Evolutionary conservation across 202 grass and related monocot genomes (phyloP).

Genomic region (Musa balbisiana): DNA sequence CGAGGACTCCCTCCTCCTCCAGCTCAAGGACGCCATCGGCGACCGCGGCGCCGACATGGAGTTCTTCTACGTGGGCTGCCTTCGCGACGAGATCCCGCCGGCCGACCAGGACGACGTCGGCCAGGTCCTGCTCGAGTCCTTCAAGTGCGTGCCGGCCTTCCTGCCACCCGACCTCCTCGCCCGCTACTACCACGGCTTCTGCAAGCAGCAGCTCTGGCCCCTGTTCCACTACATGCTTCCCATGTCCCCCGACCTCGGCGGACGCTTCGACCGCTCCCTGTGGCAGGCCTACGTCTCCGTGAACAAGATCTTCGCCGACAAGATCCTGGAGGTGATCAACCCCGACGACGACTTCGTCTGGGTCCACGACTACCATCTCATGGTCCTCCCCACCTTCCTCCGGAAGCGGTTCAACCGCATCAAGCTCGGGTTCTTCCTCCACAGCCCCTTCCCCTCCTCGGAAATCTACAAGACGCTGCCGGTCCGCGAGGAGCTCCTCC

Average conservation of each 20-base stretch:
- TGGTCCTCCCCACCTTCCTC: constrained; percentile 87
- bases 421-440: constrained; percentile 85
- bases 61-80: constrained; percentile 88
- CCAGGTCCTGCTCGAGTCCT: constrained; percentile 65
- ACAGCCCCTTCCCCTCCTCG: constrained; percentile 79
- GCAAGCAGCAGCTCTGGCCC: constrained; percentile 93
- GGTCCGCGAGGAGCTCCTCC: constrained; percentile 81
- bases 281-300: constrained; percentile 92
- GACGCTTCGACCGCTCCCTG: constrained; percentile 73
- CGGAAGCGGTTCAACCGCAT: constrained; percentile 86
- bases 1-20: constrained; percentile 76
- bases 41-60: constrained; percentile 35
- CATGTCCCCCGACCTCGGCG: constrained; percentile 75
- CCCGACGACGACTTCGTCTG: constrained; percentile 91
- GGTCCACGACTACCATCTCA: constrained; percentile 97
- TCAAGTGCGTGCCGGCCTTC: constrained; percentile 82
- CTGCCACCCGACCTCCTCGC: constrained; percentile 47
- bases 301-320: constrained; percentile 89
- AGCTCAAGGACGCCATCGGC: constrained; percentile 58
- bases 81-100: constrained; percentile 54
- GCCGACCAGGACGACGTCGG: constrained; percentile 70
- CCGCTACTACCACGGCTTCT: constrained; percentile 90
- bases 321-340: constrained; percentile 89
- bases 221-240: constrained; percentile 98
- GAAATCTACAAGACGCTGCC: constrained; percentile 91